These are phyloP conservation scores for Leishmania braziliensis DNA, from an alignment of 208 protist species.

Conservation along the genomic window DNA sequence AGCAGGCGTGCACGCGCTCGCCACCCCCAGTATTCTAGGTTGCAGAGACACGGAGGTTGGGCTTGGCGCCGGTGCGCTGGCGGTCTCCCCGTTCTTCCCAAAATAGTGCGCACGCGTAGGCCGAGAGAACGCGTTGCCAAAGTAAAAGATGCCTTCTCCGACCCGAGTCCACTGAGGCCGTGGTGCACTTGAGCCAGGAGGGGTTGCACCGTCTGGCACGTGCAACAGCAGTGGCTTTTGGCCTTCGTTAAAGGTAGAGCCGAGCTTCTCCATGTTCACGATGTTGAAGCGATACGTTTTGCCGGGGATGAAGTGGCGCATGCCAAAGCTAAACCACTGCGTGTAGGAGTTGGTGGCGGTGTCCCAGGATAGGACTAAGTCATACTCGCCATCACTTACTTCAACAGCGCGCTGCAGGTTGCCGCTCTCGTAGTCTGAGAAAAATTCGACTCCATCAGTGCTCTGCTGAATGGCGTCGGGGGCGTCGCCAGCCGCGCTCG, in stretches of 20 bases:
- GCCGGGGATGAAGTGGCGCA: constrained; percentile 67
- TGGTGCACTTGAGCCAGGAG: neutral
- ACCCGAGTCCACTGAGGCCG: constrained; percentile 51
- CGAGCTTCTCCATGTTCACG: constrained; percentile 95
- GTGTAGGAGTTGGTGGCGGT: constrained; percentile 95
- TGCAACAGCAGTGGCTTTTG: constrained; percentile 92
- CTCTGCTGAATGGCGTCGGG: constrained; percentile 3
- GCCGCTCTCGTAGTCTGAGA: constrained; percentile 94
- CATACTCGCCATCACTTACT: constrained; percentile 91
- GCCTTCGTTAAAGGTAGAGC: constrained; percentile 95
- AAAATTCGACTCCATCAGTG: constrained; percentile 72
- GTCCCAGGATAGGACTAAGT: constrained; percentile 94
- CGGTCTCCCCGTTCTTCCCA: constrained; percentile 18
- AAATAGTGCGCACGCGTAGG: constrained; percentile 43
- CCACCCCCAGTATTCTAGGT: neutral
- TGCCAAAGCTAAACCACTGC: constrained; percentile 97
- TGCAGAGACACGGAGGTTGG: neutral
- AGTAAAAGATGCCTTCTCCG: constrained; percentile 87
- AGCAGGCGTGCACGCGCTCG: neutral
- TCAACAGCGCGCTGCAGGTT: constrained; percentile 94
- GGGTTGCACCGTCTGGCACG: constrained; percentile 31
- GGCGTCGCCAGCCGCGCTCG: neutral
- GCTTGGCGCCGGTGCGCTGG: neutral
- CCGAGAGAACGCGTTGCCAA: constrained; percentile 69
- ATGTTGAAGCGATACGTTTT: constrained; percentile 96